A percentile compares a stretch with the other conserved stretches of the same genome.
These are phyloP conservation scores for Herpetomonas tarakana DNA, from an alignment of 208 protist species.

Conservation along the genomic window DNA sequence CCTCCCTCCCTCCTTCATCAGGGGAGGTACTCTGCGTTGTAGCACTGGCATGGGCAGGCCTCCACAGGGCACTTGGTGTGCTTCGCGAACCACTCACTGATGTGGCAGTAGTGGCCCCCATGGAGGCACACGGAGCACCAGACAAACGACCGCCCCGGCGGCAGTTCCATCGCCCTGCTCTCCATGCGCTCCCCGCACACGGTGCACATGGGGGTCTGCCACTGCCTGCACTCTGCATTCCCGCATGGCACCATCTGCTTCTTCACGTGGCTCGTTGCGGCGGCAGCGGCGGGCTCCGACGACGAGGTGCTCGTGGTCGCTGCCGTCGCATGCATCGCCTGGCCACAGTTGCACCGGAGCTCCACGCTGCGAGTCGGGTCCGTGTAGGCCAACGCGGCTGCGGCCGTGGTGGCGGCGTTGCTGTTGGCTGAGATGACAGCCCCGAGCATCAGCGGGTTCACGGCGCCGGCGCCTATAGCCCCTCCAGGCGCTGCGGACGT, in stretches of 20 bases:
- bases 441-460: constrained; percentile 5
- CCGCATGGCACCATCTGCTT: constrained; percentile 39
- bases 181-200: constrained; percentile 78
- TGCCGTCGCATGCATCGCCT: constrained; percentile 55
- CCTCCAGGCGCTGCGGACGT: background rate
- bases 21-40: constrained; percentile 12
- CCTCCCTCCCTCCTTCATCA: too few relatives aligned
- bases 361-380: constrained; percentile 33
- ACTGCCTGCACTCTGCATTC: constrained; percentile 53
- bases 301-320: constrained; percentile 16
- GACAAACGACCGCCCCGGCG: constrained; percentile 55
- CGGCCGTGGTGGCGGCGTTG: background rate
- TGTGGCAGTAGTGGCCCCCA: constrained; percentile 78
- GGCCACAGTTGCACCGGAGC: constrained; percentile 74
- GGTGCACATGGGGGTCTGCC: constrained; percentile 72
- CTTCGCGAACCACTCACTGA: constrained; percentile 84
- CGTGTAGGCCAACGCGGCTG: constrained; percentile 1
- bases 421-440: background rate
- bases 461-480: background rate
- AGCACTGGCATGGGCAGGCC: constrained; percentile 76
- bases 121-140: constrained; percentile 90
- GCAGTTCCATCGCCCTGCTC: constrained; percentile 30
- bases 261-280: constrained; percentile 7
- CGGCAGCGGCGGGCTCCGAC: constrained; percentile 14
- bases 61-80: constrained; percentile 82